phyloP scores from a whole-genome alignment of 1,284 basidiomycete species.

The Cutaneotrichosporon curvatum region DNA sequence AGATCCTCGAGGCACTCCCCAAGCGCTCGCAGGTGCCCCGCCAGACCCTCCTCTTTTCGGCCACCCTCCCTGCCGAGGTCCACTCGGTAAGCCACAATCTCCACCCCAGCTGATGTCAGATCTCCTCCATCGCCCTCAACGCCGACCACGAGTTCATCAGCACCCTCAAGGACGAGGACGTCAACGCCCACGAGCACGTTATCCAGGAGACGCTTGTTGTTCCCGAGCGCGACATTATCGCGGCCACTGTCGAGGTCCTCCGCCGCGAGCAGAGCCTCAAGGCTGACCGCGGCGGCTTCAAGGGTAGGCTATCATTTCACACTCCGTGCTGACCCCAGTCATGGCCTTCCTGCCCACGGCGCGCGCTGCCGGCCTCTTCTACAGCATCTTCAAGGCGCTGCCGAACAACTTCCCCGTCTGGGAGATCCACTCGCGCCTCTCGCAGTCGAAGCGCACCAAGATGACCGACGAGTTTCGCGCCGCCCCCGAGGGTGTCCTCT shows the following conservation, averaged over 20 bases:
- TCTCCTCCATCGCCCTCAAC: conserved; percentile 50
- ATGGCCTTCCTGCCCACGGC: conserved; percentile 67
- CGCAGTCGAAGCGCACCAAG: conserved; percentile 46
- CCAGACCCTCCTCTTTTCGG: conserved; percentile 50
- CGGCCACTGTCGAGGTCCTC: conserved; percentile 46
- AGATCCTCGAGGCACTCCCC: conserved; percentile 41
- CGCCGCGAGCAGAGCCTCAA: conserved; percentile 33
- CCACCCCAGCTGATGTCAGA: conserved; percentile 26
- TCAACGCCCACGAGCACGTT: conserved; percentile 62
- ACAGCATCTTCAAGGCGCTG: conserved; percentile 48
- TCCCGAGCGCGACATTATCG: conserved; percentile 49
- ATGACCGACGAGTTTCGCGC: conserved; percentile 54
- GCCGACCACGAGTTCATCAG: conserved; percentile 56
- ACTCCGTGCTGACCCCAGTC: conserved; percentile 22
- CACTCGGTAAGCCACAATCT: too few relatives aligned
- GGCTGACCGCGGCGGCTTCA: conserved; percentile 30
- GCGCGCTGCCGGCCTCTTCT: conserved; percentile 55
- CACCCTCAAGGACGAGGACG: conserved; percentile 57
- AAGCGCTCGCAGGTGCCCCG: conserved; percentile 29
- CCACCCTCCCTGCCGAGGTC: conserved; percentile 48
- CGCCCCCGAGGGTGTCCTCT: conserved; percentile 48
- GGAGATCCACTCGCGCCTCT: conserved; percentile 44
- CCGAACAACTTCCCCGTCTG: conserved; percentile 27
- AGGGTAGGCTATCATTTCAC: conserved; percentile 31
- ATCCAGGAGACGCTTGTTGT: conserved; percentile 52